Conservation (phyloP, 371 early-diverging fungal genomes). For the Gilbertella persicaria region DNA sequence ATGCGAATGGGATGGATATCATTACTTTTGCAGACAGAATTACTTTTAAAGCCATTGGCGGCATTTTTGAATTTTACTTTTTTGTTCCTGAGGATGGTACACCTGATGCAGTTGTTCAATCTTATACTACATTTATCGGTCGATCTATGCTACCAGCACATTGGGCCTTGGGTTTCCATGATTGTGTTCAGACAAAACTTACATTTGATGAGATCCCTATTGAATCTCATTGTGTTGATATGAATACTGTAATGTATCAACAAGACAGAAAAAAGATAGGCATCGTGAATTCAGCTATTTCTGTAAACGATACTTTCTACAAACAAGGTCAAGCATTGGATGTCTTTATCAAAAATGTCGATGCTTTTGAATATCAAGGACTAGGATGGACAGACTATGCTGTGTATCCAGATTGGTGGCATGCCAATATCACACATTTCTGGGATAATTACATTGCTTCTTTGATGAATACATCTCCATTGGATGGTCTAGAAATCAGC, state of each 20-base stretch:
- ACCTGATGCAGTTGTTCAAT: slow-evolving; percentile 58
- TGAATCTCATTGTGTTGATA: slow-evolving; percentile 14
- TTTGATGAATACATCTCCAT: slow-evolving; percentile 15
- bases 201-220: slow-evolving; percentile 39
- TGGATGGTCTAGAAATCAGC: slow-evolving; percentile 71
- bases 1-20: slow-evolving; percentile 78
- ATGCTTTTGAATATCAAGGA: slow-evolving; percentile 48
- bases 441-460: slow-evolving; percentile 41
- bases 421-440: slow-evolving; percentile 51
- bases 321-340: slow-evolving; percentile 37
- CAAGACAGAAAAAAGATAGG: slow-evolving; percentile 28
- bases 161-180: slow-evolving; percentile 68
- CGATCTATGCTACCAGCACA: slow-evolving; percentile 57
- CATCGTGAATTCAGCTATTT: slow-evolving; percentile 61
- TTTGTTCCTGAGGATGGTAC: slow-evolving; percentile 50
- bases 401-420: slow-evolving; percentile 64
- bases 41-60: slow-evolving; percentile 68
- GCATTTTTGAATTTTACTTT: slow-evolving; percentile 62
- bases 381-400: slow-evolving; percentile 73
- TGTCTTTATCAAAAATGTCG: slow-evolving; percentile 49
- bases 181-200: slow-evolving; percentile 60
- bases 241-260: slow-evolving; percentile 46
- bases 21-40: slow-evolving; percentile 47
- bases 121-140: slow-evolving; percentile 71
- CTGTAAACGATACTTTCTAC: slow-evolving; percentile 35